Evolutionary conservation across 2,329 filamentous ascomycete species (phyloP).

Genomic region (Didymella lethalis): DNA sequence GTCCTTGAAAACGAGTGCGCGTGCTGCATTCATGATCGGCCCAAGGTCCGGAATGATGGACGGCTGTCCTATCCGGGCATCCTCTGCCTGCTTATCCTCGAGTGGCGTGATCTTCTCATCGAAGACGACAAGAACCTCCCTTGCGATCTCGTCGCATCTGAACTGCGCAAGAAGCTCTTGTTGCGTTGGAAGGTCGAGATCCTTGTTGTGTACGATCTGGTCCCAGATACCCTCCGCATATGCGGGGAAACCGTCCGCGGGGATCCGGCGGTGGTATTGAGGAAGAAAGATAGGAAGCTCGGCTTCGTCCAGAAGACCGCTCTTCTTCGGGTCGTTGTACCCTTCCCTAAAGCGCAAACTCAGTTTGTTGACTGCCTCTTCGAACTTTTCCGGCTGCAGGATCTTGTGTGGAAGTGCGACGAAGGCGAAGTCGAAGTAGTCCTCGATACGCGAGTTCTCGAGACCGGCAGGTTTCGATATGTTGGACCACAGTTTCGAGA

Average conservation of each 20-base stretch:
- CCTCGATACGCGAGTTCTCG: slow-evolving; percentile 87
- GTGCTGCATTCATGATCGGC: slow-evolving; percentile 72
- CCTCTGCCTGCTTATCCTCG: slow-evolving; percentile 84
- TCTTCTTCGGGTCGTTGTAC: slow-evolving; percentile 72
- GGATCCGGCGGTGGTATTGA: slow-evolving; percentile 94
- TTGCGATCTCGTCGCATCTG: slow-evolving; percentile 93
- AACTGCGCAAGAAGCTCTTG: slow-evolving; percentile 97
- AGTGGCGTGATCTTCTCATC: slow-evolving; percentile 82
- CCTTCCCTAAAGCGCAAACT: slow-evolving; percentile 84
- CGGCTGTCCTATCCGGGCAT: slow-evolving; percentile 74
- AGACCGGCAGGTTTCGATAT: slow-evolving; percentile 90
- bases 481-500: slow-evolving; percentile 89
- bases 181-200: slow-evolving; percentile 93
- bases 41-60: slow-evolving; percentile 79
- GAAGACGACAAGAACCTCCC: slow-evolving; percentile 85
- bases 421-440: slow-evolving; percentile 99
- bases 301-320: slow-evolving; percentile 72
- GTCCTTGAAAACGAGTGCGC: slow-evolving; percentile 76
- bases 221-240: slow-evolving; percentile 97
- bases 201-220: slow-evolving; percentile 98
- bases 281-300: slow-evolving; percentile 84
- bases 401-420: slow-evolving; percentile 96
- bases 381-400: slow-evolving; percentile 90
- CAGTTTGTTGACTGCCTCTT: slow-evolving; percentile 78
- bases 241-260: slow-evolving; percentile 93